Base-by-base conservation (phyloP, 441 rosid genomes). In the Pelargonium fulgidum region DNA sequence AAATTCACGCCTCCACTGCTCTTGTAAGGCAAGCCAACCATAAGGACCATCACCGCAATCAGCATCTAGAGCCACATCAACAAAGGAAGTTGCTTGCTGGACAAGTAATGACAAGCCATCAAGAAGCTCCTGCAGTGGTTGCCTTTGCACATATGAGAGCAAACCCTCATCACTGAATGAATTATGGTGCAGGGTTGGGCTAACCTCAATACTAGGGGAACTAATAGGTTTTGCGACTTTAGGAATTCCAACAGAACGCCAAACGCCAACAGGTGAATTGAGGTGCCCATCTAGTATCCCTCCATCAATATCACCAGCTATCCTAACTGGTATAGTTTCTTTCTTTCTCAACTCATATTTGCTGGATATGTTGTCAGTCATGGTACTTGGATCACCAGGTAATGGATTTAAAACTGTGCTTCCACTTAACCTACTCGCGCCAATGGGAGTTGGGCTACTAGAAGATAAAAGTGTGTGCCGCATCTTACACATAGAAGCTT, bases 11-110 rank as follows among this genome's bases (percentile, higher is more conserved):
- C 97, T 87, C 97, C 98, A 90, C 50, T 91, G 91, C 74, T 96
- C 99, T 84, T 96, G 97, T 73, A 93, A 80, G 78, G 99, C 98
- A 83, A 96, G 98, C 99, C 96, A 93, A 67, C 97, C 93, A 77
- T 82, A 96, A 65, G 98, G 97, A 72, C 98, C 96, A 81, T 96
- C 99, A 16, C 93, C 87, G 65, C 94, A 87, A 72, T 90, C 98
- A 65, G 92, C 87, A 87, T 96, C 99, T 78, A 93, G 66, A 14
- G 98, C 87, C 77, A 93, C 81, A 81, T 96, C 99, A 76, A 96
- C 99, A 63, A 91, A 91, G 63, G 99, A 89, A 72, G 99, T 91
- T 80, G 97, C 97, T 81, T 96, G 99, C 74, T 96, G 99, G 68
- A 96, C 97, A 68, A 96, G 91, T 29, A 96, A 83, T 66, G 88